Evolutionary conservation across 2,329 filamentous ascomycete genomes (phyloP).

Genomic region (Aciculosporium take): DNA sequence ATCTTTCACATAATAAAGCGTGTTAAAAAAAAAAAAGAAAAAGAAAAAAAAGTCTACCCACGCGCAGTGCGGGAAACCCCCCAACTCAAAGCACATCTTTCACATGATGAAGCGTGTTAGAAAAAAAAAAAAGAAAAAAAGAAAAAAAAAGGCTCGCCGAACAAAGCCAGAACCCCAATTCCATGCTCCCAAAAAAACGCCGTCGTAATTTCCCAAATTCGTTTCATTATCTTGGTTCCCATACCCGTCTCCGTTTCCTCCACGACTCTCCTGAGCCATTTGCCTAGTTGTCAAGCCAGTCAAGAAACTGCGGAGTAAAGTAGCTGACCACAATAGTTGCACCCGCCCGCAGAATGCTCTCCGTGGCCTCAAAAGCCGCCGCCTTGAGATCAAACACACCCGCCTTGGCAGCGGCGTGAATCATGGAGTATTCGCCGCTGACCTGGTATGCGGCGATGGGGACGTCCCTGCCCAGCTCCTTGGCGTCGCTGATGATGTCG

Average conservation of each 20-base stretch:
- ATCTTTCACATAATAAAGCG: not conserved
- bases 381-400: constrained; percentile 90
- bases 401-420: constrained; percentile 86
- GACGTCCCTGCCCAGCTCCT: constrained; percentile 81
- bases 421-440: constrained; percentile 94
- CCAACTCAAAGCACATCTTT: not conserved
- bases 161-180: not conserved
- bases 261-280: constrained; percentile 1
- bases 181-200: not conserved
- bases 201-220: not conserved
- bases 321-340: constrained; percentile 90
- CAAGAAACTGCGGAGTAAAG: constrained; percentile 70
- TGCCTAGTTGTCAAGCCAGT: constrained; percentile 44
- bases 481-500: constrained; percentile 95
- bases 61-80: not conserved
- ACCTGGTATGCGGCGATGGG: constrained; percentile 95
- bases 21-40: not conserved
- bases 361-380: constrained; percentile 89
- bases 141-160: not conserved
- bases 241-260: not conserved
- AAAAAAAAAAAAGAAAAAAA: not conserved
- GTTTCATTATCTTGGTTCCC: not conserved
- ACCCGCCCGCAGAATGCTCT: constrained; percentile 84
- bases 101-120: not conserved
- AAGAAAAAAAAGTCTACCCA: too few relatives aligned